Percentiles rank a stretch among this genome's conserved stretches.
phyloP scores from a whole-genome alignment of 192 early-diverging fungal genomes.

The Gamsiella multidivaricata region DNA sequence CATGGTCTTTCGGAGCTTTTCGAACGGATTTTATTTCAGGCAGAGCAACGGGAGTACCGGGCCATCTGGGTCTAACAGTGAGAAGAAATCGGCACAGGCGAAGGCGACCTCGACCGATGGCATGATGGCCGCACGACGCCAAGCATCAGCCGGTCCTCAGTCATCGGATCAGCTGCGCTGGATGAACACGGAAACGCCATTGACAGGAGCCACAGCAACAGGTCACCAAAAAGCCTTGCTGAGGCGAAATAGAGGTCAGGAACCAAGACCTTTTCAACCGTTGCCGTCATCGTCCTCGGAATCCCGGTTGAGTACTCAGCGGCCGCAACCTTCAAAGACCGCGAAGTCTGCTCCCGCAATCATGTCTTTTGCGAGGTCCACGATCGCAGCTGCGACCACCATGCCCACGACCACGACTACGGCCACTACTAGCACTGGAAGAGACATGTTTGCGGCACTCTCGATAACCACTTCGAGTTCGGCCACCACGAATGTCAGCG shows the following conservation, averaged over 20 bases:
- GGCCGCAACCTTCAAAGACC: too few relatives aligned
- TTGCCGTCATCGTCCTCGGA: too few relatives aligned
- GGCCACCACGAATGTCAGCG: too few relatives aligned
- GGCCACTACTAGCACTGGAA: too few relatives aligned
- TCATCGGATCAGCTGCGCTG: conserved; percentile 9
- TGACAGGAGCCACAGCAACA: background rate
- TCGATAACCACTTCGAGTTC: too few relatives aligned
- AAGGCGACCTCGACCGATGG: background rate
- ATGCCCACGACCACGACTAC: too few relatives aligned
- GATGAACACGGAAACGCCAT: conserved; percentile 26
- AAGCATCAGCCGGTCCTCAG: background rate
- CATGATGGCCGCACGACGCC: background rate
- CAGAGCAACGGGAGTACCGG: background rate
- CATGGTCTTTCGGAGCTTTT: conserved; percentile 36
- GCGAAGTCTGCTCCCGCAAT: too few relatives aligned
- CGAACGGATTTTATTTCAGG: conserved; percentile 6
- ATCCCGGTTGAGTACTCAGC: too few relatives aligned
- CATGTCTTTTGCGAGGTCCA: too few relatives aligned
- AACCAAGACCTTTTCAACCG: too few relatives aligned
- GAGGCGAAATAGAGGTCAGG: background rate
- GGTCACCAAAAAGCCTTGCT: background rate
- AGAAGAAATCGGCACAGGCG: background rate
- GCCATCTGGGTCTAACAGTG: background rate
- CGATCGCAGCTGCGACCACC: too few relatives aligned
- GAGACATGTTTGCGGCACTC: too few relatives aligned